Evolutionary conservation across 2,329 filamentous ascomycete genomes (phyloP), one percentile per base, ranked within the genome.

Genomic region (Fusarium humuli): DNA sequence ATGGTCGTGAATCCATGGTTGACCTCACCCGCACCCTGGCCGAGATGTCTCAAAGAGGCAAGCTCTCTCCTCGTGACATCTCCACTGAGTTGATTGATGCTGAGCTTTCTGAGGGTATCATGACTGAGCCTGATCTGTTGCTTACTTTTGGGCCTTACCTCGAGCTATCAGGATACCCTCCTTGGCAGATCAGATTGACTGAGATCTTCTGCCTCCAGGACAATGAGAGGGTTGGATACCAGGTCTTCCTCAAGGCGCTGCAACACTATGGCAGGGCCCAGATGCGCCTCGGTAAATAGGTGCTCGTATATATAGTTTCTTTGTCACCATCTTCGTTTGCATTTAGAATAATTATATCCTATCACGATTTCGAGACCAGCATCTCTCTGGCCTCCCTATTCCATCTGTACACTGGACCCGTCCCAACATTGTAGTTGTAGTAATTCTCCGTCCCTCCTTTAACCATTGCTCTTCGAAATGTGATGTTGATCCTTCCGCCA

Each of bases 21-120:
- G 96, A 99, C 79, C 87, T 99, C 47, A 99, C 96, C 44, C 94
- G 94, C 77, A 98, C 97, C 2, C 85, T 99, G 23, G 89, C 95
- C 8, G 93, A 97, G 77, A 98, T 99, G 96, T 92, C 94, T 9
- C 96, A 98, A 80, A 90, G 91, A 73, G 90, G 90, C 62, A 98
- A 97, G 81, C 86, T 99, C 16, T 88, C 88, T 3, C 87, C 93
- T 1, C 85, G 89, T 32, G 94, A 99, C 77, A 94, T 99, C 76
- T 94, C 90, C 60, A 86, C 87, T 53, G 93, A 98, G 68, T 83
- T 99, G 53, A 90, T 99, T 55, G 94, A 98, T 76, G 92, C 93
- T 7, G 96, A 99, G 81, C 86, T 99, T 53, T 92, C 84, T 16
- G 88, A 91, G 76, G 88, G 87, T 54, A 90, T 97, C 65, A 96